Evolutionary conservation across 768 basidiomycete species (phyloP), one percentile per base, ranked within the genome.

Genomic region (Suillus subalutaceus): DNA sequence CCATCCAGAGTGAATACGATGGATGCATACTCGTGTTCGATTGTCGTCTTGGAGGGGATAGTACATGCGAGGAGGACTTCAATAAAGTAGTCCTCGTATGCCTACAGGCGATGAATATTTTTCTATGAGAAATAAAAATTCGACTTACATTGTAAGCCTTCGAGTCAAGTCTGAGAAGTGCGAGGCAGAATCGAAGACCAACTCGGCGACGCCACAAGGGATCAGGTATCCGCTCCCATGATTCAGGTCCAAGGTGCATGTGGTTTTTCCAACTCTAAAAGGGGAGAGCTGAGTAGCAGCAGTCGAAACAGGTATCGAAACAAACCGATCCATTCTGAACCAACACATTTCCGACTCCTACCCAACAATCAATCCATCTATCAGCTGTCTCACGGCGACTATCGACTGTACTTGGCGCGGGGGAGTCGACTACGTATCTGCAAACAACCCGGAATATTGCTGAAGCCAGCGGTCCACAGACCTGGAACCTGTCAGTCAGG

Each of bases 281-380:
- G 37, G 64, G 64, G 60, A 50, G 20, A 56, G 55, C 12, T 43
- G 35, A 57, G 61, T 53, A 40, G 26, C 41, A 32, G 38, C 41
- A 37, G 56, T 53, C 16, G 6, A 37, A 18, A 38, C 37, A 35
- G 9, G 62, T n/a, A 60, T 60, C 35, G 20, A 58, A 37, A 48
- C 55, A 43, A 50, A 26, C 41, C 63, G 53, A 46, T 26, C 79
- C 74, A 65, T 86, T 85, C 68, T 85, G 84, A 7, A 90, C 83
- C 18, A 88, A 71, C 20, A 93, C 82, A 64, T 82, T 82, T 1
- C 86, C 87, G 69, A 90, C 93, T 6, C 88, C 86, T 8, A 91
- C 80, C 91, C 92, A 95, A 69, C 88, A 90, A 63, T 87, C 85
- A 40, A 92, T 81, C 81, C 92, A 86, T 35, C 75, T 72, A 69